Conservation (phyloP, 129 eudicot species). For the Pseudognaphalium luteoalbum region DNA sequence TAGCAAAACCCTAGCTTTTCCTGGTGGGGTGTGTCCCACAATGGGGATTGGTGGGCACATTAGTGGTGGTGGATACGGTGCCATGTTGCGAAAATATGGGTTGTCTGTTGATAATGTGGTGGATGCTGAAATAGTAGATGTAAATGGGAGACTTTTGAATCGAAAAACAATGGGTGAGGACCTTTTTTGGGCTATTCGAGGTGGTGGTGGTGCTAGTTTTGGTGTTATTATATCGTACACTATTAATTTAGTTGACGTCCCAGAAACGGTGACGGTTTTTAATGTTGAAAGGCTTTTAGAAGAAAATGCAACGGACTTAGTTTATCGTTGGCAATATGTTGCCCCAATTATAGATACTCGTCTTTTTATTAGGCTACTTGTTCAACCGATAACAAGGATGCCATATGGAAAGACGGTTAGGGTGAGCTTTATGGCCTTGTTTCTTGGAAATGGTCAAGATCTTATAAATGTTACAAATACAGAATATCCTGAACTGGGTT, state of each 20-base stretch:
- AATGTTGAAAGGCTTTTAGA: background rate
- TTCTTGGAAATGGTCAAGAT: constrained; percentile 30
- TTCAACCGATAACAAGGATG: constrained; percentile 14
- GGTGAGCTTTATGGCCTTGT: constrained; percentile 22
- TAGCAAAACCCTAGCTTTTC: constrained; percentile 23
- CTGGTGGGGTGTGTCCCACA: constrained; percentile 28
- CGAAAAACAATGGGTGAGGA: constrained; percentile 25
- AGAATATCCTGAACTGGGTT: constrained; percentile 25
- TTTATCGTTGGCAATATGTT: constrained; percentile 20
- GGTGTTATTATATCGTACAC: constrained; percentile 25
- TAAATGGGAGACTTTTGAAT: constrained; percentile 22
- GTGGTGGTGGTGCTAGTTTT: constrained; percentile 33
- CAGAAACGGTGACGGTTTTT: constrained; percentile 19
- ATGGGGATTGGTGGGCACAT: constrained; percentile 31
- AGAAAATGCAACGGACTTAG: constrained; percentile 18
- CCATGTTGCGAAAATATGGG: constrained; percentile 28
- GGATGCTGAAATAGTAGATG: constrained; percentile 23
- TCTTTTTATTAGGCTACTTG: constrained; percentile 26
- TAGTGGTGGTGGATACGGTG: constrained; percentile 30
- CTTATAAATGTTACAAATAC: constrained; percentile 19
- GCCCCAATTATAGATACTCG: constrained; percentile 14
- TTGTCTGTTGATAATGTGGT: constrained; percentile 28
- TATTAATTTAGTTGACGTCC: constrained; percentile 23
- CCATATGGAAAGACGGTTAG: constrained; percentile 5
- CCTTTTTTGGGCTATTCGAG: constrained; percentile 34